Evolutionary conservation across 768 basidiomycete species (phyloP), one percentile per base, ranked within the genome.

Genomic region (Xerocomellus amylosporus): DNA sequence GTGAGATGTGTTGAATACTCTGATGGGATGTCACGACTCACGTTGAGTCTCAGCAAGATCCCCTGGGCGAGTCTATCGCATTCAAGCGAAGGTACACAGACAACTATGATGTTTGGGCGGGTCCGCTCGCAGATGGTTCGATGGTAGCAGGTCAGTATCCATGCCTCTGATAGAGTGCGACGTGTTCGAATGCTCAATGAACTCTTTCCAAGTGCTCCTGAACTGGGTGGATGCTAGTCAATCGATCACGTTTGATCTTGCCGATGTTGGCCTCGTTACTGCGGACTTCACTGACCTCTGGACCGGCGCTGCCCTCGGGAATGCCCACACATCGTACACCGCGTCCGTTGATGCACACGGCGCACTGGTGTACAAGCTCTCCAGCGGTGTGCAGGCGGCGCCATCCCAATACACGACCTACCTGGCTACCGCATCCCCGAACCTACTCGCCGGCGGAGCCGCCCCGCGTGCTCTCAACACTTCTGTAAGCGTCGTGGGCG

Each of bases 11-110:
- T 13, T 22, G 14, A 10, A 15, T 10, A 14, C 6, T 30, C 28
- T 42, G 22, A 24, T 24, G 17, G 10, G 46, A 44, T 37, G 7
- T 9, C 19, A 40, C 8, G 7, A 40, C 41, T 58, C n/a, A 58
- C 24, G 2, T 34, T 15, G 8, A 0, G 5, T n/a, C 12, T 13
- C n/a, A 59, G 59, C 59, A 58, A 60, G 59, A 60, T 40, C 17
- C 45, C 10, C 53, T 60, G 6, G 56, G 57, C 7, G 10, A 13
- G 15, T 58, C 57, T 4, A 51, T 60, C 14, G 5, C 38, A 2
- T 60, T 58, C 36, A 26, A 24, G 8, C 34, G 56, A 45, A 51
- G 56, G 22, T 60, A 58, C 38, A 58, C 59, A 8, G 41, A 58
- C 37, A 30, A 28, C 7, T 48, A 54, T 20, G 56, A 58, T 15